phyloP scores from a whole-genome alignment of 257 asterid species.

The Solanum bukasovii region DNA sequence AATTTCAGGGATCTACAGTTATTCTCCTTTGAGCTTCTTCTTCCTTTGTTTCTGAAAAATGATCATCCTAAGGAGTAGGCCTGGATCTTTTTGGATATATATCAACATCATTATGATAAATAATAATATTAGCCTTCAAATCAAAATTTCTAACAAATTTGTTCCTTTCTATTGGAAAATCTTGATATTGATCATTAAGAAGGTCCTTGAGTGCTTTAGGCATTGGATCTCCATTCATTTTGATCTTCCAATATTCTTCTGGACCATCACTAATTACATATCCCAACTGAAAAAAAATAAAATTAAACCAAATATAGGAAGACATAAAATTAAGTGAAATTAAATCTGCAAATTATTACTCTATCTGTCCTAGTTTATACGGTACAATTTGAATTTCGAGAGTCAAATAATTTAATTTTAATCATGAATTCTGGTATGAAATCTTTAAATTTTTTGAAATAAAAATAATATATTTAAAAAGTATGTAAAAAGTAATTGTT shows the following conservation, averaged over 20 bases:
- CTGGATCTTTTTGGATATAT: not conserved
- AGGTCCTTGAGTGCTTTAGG: slow-evolving; percentile 50
- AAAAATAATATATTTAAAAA: too few relatives aligned
- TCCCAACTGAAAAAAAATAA: slow-evolving; percentile 8
- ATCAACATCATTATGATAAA: slow-evolving; percentile 41
- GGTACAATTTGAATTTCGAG: too few relatives aligned
- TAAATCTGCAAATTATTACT: not conserved
- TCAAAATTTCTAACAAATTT: slow-evolving; percentile 37
- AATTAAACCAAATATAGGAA: not conserved
- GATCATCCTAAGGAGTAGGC: not conserved
- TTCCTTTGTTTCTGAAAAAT: not conserved
- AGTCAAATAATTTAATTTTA: too few relatives aligned
- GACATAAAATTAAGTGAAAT: not conserved
- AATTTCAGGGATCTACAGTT: not conserved
- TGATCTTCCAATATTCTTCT: slow-evolving; percentile 43
- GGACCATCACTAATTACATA: slow-evolving; percentile 39
- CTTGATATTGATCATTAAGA: slow-evolving; percentile 1
- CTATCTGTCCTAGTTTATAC: not conserved
- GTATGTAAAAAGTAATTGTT: fast-evolving
- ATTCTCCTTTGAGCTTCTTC: not conserved
- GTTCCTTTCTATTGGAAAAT: not conserved
- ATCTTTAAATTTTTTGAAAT: too few relatives aligned
- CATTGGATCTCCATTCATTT: slow-evolving; percentile 49
- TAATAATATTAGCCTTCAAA: slow-evolving; percentile 33
- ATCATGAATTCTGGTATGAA: too few relatives aligned